Base-by-base conservation (phyloP, 306 rosid genomes). In the Canavalia gladiata region DNA sequence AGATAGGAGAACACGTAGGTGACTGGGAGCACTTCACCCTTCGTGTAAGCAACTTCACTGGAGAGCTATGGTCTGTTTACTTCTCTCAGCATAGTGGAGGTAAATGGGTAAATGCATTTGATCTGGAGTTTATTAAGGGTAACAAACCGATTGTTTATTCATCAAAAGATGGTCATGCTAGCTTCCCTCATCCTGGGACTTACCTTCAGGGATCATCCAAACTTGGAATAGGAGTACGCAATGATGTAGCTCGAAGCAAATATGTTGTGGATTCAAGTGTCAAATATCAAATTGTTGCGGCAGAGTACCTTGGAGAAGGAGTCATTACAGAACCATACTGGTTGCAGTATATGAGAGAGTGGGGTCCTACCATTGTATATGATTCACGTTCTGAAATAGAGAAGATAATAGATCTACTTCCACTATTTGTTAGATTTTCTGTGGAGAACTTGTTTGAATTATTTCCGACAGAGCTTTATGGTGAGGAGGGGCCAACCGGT, bases 21-120 rank as follows among this genome's bases (percentile, higher is more conserved):
- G 99, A 95, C 10, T 95, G 99, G 99, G 99, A 95, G 84, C 99
- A 95, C 85, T 90, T 89, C 92, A 93, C 99, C 13, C 98, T 95
- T 55, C 92, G 99, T 1, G 60, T 95, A 77, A 90, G 91, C 96
- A 95, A 93, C 86, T 91, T 91, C 86, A 87, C 84, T 0, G 99
- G 99, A 76, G 98, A 95, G 75, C 94, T 95, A 37, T 90, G 94
- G 94, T 87, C 92, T 49, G 86, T 85, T 51, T 95, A 84, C 86
- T 95, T 89, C 92, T 95, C 98, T 34, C 86, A 95, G 76, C 99
- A 95, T 81, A 91, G 99, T 47, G 97, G 99, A 8, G 99, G 98
- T 70, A 62, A 77, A 81, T 95, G 99, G 99, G 82, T 93, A 12
- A 80, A 91, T 43, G 89, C 96, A 64, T 88, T 69, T 39, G 87